Conservation (phyloP, 306 rosid species). For the Pyrus bretschneideri region DNA sequence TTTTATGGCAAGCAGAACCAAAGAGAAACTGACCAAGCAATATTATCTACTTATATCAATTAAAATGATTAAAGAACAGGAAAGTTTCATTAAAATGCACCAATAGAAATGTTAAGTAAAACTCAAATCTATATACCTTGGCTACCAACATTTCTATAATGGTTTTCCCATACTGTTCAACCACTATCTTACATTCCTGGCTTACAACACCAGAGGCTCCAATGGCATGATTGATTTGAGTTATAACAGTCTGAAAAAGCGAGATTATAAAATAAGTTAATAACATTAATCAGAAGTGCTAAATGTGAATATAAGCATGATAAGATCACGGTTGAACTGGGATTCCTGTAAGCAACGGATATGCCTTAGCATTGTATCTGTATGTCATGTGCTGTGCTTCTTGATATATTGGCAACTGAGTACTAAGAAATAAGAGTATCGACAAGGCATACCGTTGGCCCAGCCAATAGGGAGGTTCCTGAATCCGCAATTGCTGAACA, state of each 20-base stretch:
- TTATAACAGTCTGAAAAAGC: conserved; percentile 38
- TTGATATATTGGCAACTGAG: neutral
- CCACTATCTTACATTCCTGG: conserved; percentile 60
- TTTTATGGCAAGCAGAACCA: neutral
- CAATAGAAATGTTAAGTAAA: neutral
- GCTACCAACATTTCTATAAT: conserved; percentile 43
- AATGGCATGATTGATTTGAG: conserved; percentile 66
- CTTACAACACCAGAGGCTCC: conserved; percentile 62
- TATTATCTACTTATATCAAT: neutral
- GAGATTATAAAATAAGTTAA: neutral
- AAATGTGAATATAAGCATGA: neutral
- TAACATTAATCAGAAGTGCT: neutral
- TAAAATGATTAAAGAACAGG: neutral
- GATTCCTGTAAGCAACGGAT: neutral
- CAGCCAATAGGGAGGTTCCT: conserved; percentile 76
- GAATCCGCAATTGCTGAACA: conserved; percentile 81
- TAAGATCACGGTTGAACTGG: neutral
- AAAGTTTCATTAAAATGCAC: neutral
- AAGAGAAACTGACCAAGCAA: neutral
- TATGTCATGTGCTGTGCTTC: neutral
- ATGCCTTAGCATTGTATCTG: neutral
- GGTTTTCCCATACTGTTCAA: conserved; percentile 51
- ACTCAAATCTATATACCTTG: conserved; percentile 23
- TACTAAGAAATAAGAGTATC: neutral
- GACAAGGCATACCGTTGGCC: conserved; percentile 39